Base-by-base conservation (phyloP, 1,284 basidiomycete species). In the Chalciporus sp. region DNA sequence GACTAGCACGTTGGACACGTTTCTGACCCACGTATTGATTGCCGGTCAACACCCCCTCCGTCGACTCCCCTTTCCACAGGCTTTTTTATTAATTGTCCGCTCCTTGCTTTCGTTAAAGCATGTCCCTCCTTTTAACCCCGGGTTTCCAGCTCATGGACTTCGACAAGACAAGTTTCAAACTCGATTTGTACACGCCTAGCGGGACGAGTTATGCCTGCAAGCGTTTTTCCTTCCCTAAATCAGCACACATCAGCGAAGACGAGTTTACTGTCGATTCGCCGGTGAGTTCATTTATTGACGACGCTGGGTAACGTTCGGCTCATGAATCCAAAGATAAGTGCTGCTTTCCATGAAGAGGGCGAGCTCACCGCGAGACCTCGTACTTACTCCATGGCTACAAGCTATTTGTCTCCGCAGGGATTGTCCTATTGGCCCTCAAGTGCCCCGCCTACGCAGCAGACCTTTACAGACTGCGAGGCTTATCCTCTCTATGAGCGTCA, bases 181-280 rank as follows among this genome's bases (percentile, higher is more conserved):
- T 69, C 10, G 67, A 69, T 44, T 70, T 65, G 58, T 71, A 59
- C 47, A 66, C 62, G 16, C 62, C 67, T 7, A 17, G n/a, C n/a
- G 64, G 66, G n/a, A 69, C 69, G 50, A 63, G 48, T 44, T 63
- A 49, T 40, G 49, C 50, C 7, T 57, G 59, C 33, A 61, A 66
- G 31, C 70, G 68, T 12, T 57, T 71, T 16, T 69, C 70, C 4
- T 70, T 71, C 37, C 70, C 69, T 14, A 71, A 61, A 47, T 72
- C 70, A 17, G 66, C 62, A 49, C 58, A 61, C 53, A 68, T 70
- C 10, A 71, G 66, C 44, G 52, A 67, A 28, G 67, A 69, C 37
- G 67, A 69, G 53, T 51, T 67, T 50, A 63, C 59, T 51, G 56
- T 70, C 40, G 66, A 65, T 42, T 59, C 67, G 0, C 66, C 64